Evolutionary conservation across 2,329 filamentous ascomycete genomes (phyloP), one percentile per base, ranked within the genome.

Genomic region (Exophiala calicioides): DNA sequence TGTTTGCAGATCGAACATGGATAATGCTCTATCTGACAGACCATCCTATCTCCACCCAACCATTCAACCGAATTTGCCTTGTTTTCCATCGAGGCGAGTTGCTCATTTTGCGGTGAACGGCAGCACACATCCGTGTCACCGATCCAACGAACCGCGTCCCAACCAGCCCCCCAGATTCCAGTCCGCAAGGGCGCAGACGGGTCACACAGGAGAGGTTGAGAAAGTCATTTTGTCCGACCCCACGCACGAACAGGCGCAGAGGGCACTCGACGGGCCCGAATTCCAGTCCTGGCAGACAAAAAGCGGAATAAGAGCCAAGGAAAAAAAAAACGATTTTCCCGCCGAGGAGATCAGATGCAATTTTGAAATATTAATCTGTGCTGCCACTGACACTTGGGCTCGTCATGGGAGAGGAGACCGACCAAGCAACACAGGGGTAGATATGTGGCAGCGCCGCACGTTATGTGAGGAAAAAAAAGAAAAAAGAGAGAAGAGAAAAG

Each of bases 401-500:
- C 74, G 78, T 71, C 68, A 74, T 66, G 58, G 66, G 56, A 62
- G 65, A 62, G 58, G 65, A 65, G 74, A 66, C 71, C 71, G 83
- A 76, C 76, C 79, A 84, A 86, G 85, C 85, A 90, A 90, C 84
- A 87, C 82, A 85, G 85, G 81, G 79, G 80, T 80, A 74, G 71
- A 74, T 53, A 40, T 77, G 79, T 84, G 77, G 81, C 84, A 81
- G 82, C 82, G 85, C 86, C 85, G 85, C 86, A 90, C 84, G 76
- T 27, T 27, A 27, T 27, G 24, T 7, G 24, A 88, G 78, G 81
- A 79, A 77, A 72, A 73, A 76, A 71, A 72, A 68, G 68, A 65
- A 68, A 58, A 37, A 50, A 49, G 35, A 45, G 21, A 38, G 36
- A 43, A 41, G 26, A n/a, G 16, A 30, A 36, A 35, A 41, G 31